A percentile compares a stretch with the other conserved stretches of the same genome.
Evolutionary conservation across 768 basidiomycete genomes (phyloP).

Genomic region (Lyophyllum atratum): DNA sequence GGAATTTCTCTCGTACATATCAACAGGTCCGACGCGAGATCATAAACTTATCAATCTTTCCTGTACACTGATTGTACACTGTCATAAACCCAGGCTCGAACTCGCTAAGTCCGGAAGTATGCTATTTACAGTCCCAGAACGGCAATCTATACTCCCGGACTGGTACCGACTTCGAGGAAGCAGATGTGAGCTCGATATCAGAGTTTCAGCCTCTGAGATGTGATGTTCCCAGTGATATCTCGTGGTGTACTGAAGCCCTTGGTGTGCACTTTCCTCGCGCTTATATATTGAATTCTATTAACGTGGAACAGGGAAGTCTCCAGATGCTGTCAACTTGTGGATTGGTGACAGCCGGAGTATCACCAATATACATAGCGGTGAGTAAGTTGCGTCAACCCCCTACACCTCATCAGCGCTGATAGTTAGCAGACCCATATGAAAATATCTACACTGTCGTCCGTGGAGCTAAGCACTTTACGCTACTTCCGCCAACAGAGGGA

Average conservation of each 20-base stretch:
- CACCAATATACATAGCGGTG: constrained; percentile 88
- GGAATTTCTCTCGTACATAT: constrained; percentile 45
- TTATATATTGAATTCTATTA: background rate
- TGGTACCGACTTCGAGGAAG: constrained; percentile 37
- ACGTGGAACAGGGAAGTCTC: constrained; percentile 46
- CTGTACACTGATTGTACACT: background rate
- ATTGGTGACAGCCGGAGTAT: constrained; percentile 77
- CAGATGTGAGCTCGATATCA: constrained; percentile 34
- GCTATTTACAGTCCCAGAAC: constrained; percentile 90
- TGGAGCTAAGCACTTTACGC: constrained; percentile 82
- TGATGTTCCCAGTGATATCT: constrained; percentile 70
- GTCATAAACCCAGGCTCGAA: constrained; percentile 1
- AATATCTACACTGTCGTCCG: constrained; percentile 89
- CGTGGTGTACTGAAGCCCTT: constrained; percentile 78
- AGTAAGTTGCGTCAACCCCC: constrained; percentile 11
- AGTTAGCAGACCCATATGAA: constrained; percentile 65
- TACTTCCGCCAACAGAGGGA: constrained; percentile 89
- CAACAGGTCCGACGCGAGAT: constrained; percentile 28
- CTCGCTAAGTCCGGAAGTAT: constrained; percentile 34
- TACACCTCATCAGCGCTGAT: background rate
- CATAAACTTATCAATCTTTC: background rate
- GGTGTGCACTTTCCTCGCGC: constrained; percentile 45
- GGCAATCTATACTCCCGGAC: constrained; percentile 83
- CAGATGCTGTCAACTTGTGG: constrained; percentile 95
- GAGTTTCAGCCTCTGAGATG: constrained; percentile 64